Conservation (phyloP, 1,139 yeast genomes). For the Saccharomycopsis phalli region DNA sequence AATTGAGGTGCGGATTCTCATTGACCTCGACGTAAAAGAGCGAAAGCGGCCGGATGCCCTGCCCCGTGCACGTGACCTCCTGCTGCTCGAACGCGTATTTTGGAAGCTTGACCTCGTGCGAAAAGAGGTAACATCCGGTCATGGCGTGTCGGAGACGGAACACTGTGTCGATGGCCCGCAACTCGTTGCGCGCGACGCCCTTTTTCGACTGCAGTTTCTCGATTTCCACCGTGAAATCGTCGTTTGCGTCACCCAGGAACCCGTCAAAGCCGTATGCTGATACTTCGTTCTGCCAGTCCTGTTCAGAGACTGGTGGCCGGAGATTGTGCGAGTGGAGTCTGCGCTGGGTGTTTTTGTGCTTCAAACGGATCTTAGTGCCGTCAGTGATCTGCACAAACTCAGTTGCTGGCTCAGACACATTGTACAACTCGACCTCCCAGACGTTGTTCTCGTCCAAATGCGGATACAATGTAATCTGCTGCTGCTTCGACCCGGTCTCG, state of each 20-base stretch:
- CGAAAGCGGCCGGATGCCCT: conserved; percentile 65
- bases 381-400: conserved; percentile 55
- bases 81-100: conserved; percentile 96
- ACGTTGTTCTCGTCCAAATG: conserved; percentile 83
- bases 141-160: conserved; percentile 84
- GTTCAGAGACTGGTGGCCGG: conserved; percentile 84
- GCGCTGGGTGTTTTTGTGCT: conserved; percentile 59
- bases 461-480: conserved; percentile 88
- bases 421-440: conserved; percentile 72
- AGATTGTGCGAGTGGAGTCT: conserved; percentile 95
- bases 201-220: conserved; percentile 48
- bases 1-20: conserved; percentile 37
- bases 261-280: conserved; percentile 89
- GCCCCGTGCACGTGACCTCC: conserved; percentile 87
- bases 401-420: conserved; percentile 42
- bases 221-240: conserved; percentile 87
- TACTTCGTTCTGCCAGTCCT: conserved; percentile 95
- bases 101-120: conserved; percentile 80
- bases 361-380: conserved; percentile 74
- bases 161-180: conserved; percentile 74
- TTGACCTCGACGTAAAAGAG: conserved; percentile 89
- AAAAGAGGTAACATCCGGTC: conserved; percentile 83
- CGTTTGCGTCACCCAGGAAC: conserved; percentile 91
- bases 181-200: conserved; percentile 50
- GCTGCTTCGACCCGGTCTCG: conserved; percentile 91